Conservation (phyloP, 495 filamentous ascomycete genomes). For the Neurospora hispaniola region DNA sequence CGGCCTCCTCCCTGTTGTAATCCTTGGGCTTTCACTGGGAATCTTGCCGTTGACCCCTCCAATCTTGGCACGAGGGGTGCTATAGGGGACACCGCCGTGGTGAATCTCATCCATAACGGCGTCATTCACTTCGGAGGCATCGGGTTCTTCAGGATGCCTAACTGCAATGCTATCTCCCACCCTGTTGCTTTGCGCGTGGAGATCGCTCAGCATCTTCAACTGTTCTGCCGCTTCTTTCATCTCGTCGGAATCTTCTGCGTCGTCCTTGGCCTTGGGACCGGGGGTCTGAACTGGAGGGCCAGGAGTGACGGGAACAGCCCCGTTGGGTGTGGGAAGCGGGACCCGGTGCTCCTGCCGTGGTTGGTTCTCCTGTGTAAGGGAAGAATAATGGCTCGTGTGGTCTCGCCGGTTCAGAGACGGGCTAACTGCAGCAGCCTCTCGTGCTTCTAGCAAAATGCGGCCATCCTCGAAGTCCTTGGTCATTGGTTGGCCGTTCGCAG, state of each 20-base stretch:
- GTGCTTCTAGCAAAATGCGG: constrained; percentile 36
- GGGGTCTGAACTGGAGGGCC: constrained; percentile 6
- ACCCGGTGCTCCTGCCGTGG: constrained; percentile 7
- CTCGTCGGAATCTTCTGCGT: constrained; percentile 46
- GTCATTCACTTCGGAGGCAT: constrained; percentile 30
- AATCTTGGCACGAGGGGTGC: constrained; percentile 30
- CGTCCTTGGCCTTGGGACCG: constrained; percentile 28
- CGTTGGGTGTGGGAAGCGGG: not conserved
- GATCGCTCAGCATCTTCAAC: constrained; percentile 41
- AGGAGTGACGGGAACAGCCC: constrained; percentile 4
- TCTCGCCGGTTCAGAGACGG: constrained; percentile 16
- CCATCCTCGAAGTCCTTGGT: constrained; percentile 40
- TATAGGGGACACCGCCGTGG: constrained; percentile 26
- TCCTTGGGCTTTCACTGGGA: constrained; percentile 18
- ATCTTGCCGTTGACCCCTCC: not conserved
- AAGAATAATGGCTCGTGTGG: constrained; percentile 6
- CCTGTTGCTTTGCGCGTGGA: constrained; percentile 14
- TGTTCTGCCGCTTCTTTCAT: constrained; percentile 51
- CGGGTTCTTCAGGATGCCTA: constrained; percentile 29
- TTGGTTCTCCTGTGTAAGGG: constrained; percentile 25
- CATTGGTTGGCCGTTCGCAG: constrained; percentile 24
- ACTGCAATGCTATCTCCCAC: constrained; percentile 25
- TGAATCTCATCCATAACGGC: constrained; percentile 26
- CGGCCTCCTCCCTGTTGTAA: constrained; percentile 24
- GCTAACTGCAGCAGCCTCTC: constrained; percentile 21